Base-by-base conservation (phyloP, 208 protist species). In the Polymyxa betae region DNA sequence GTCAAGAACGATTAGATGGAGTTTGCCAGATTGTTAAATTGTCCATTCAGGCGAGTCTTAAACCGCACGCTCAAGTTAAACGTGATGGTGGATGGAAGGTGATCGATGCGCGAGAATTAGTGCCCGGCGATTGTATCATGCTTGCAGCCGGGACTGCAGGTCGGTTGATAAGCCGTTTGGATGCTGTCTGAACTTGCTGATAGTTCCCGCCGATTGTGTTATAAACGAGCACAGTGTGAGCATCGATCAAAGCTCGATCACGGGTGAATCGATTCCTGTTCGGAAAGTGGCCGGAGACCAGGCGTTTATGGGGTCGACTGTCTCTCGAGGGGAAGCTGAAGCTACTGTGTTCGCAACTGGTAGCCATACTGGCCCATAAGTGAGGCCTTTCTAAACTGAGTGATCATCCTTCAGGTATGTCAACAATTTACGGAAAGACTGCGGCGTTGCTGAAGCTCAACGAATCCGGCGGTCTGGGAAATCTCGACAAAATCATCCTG, bases 231-330 rank as follows among this genome's bases (percentile, higher is more conserved):
- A 94, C 46, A 89, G 92, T 0, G 95, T 98, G n/a, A 96, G 97
- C 45, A 95, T 98, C 89, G 97, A 98, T 90, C 96, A 98, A 94
- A 94, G 96, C 0, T 95, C 96, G 20, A 93, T 98, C 45, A 98
- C 97, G 0, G 97, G 97, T 38, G 97, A 98, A 93, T 98, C 97
- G 0, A 94, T 98, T 0, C 97, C 97, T n/a, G 97, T 97, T 10
- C 95, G 93, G 68, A 97, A 97, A 93, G 93, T 93, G 66, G 46
- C 91, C 45, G 96, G 95, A 78, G 95, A 97, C 78, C 94, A 96
- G 94, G 95, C 95, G 88, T 97, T 97, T 93, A 97, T 93, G 97
- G 97, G 0, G 97, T 96, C 89, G 0, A 91, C 92, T 44, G 92
- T 96, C 78, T 94, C 93, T 66, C 94, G 93, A 49, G 95, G 95